phyloP scores from a whole-genome alignment of 495 filamentous ascomycete genomes.

The Umbilicaria muhlenbergii region DNA sequence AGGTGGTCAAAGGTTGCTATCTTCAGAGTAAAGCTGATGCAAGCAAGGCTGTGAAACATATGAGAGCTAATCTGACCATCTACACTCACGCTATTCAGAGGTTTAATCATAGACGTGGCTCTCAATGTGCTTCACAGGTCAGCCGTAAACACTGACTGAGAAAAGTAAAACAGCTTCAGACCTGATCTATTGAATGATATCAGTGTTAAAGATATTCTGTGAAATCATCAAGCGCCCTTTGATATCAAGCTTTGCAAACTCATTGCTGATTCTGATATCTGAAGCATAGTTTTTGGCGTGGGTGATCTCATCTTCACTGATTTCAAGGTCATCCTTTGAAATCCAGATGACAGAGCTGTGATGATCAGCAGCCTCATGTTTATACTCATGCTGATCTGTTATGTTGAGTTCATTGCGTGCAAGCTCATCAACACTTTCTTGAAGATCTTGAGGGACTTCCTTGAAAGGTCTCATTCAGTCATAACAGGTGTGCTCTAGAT shows the following conservation, averaged over 20 bases:
- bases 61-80: background rate
- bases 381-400: background rate
- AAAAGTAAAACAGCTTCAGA: background rate
- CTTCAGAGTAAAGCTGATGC: no score
- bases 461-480: background rate
- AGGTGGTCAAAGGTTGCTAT: no score
- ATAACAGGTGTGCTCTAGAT: background rate
- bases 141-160: background rate
- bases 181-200: no score
- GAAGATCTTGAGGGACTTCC: conserved; percentile 1
- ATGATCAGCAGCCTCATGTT: background rate
- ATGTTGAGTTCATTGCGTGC: background rate
- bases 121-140: background rate
- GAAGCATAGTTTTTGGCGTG: conserved; percentile 30
- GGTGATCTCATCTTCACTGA: conserved; percentile 58
- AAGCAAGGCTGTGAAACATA: no score
- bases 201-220: no score
- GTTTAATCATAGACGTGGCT: background rate
- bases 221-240: conserved; percentile 39
- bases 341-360: conserved; percentile 40
- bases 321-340: conserved; percentile 54
- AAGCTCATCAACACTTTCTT: background rate
- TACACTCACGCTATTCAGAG: background rate
- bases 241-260: conserved; percentile 51
- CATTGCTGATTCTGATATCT: conserved; percentile 62